Evolutionary conservation across 495 filamentous ascomycete species (phyloP).

Genomic region (Achaetomiella virescens): DNA sequence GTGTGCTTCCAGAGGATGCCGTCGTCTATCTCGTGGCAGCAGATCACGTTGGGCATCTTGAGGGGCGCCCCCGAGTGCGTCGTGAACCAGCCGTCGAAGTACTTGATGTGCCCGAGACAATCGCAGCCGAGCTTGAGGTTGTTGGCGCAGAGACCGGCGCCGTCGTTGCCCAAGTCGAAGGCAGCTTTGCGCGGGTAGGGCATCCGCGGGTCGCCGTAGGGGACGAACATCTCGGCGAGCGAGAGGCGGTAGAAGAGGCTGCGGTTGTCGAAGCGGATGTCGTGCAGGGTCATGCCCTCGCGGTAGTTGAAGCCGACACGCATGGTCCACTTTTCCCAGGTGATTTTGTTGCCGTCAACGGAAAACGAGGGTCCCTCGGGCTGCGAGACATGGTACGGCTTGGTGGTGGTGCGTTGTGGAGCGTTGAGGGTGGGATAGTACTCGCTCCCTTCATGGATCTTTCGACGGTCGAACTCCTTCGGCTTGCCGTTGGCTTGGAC

Average conservation of each 20-base stretch:
- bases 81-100: constrained; percentile 54
- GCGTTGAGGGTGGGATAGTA: constrained; percentile 62
- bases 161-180: constrained; percentile 73
- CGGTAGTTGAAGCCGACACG: constrained; percentile 66
- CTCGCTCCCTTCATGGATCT: constrained; percentile 55
- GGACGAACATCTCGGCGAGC: constrained; percentile 72
- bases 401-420: constrained; percentile 51
- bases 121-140: constrained; percentile 65
- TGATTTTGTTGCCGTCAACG: constrained; percentile 34
- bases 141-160: constrained; percentile 68
- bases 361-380: constrained; percentile 67
- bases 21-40: constrained; percentile 68
- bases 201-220: constrained; percentile 65
- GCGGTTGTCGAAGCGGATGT: constrained; percentile 61
- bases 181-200: constrained; percentile 74
- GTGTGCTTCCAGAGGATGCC: constrained; percentile 80
- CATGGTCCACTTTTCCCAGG: constrained; percentile 62
- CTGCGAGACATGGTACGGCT: constrained; percentile 68
- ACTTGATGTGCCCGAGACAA: constrained; percentile 70
- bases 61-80: constrained; percentile 52
- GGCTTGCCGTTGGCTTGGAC: constrained; percentile 43
- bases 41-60: constrained; percentile 65
- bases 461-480: constrained; percentile 47
- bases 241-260: constrained; percentile 63
- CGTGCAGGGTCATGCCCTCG: constrained; percentile 64